Evolutionary conservation across 2,329 filamentous ascomycete species (phyloP), one percentile per base, ranked within the genome.

Genomic region (Neonectria ditissima): DNA sequence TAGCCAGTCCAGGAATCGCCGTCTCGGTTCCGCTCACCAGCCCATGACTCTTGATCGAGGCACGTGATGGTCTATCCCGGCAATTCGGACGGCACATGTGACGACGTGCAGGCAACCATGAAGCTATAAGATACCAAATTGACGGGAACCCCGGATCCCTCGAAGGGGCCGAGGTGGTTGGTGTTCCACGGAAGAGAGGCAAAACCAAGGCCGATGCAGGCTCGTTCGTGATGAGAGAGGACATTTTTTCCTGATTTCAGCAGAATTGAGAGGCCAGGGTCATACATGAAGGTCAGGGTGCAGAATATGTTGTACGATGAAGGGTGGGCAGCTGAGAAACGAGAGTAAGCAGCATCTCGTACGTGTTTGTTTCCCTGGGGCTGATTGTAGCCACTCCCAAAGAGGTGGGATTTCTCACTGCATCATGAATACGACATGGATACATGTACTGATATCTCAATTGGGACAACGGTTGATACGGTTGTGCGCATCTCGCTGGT

Each of bases 31-130:
- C 62, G 54, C 18, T 65, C 57, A n/a, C 56, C 54, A 28, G 59
- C 47, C 62, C 57, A 69, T 11, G 51, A 71, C 18, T 59, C 69
- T 20, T 20, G 59, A 22, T 26, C 47, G 18, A 66, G 41, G 51
- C 63, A 58, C 32, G 62, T 62, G 41, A 69, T 28, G 47, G 65
- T 67, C 43, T 71, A 63, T 50, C 55, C 44, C 11, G 65, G 65
- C 43, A 71, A 67, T 14, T 59, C 52, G 11, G 59, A 52, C 16
- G 66, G 37, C 22, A 41, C 62, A 60, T 67, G 72, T 55, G 61
- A 59, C 20, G 53, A 57, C n/a, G 50, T 16, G 32, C 63, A 70
- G 47, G 66, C 69, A 57, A 67, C 59, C 24, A 65, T n/a, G 39
- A 48, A 69, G 4, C 57, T 62, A 14, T 41, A 14, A 3, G 41